Evolutionary conservation across 2,329 filamentous ascomycete genomes (phyloP).

Genomic region (Colletotrichum neosansevieriae): DNA sequence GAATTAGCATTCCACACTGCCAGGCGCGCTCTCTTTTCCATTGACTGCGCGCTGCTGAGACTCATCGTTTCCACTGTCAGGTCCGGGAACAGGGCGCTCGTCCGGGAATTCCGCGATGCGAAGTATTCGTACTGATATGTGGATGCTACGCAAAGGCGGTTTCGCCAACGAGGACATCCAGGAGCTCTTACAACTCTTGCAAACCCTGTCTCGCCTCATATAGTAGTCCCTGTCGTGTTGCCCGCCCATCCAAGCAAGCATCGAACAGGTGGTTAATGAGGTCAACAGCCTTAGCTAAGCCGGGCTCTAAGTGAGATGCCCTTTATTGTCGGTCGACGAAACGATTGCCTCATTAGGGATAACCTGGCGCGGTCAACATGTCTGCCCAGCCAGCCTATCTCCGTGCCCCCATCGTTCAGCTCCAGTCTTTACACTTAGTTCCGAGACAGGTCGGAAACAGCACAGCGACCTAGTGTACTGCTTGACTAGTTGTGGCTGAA

Average conservation of each 20-base stretch:
- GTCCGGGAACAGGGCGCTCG: slow-evolving; percentile 19
- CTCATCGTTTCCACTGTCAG: slow-evolving; percentile 10
- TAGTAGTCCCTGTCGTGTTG: not conserved
- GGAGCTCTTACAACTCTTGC: not conserved
- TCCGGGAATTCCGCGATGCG: slow-evolving; percentile 23
- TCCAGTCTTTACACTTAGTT: not conserved
- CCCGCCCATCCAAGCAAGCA: slow-evolving; percentile 14
- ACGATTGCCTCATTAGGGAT: slow-evolving; percentile 37
- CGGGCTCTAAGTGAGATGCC: slow-evolving; percentile 9
- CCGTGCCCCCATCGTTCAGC: not conserved
- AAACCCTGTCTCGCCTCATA: slow-evolving; percentile 9
- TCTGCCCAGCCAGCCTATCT: slow-evolving; percentile 13
- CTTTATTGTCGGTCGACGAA: slow-evolving; percentile 28
- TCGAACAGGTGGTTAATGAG: slow-evolving; percentile 4
- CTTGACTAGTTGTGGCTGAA: too few species aligned
- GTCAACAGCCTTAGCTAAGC: slow-evolving; percentile 27
- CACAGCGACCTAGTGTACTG: not conserved
- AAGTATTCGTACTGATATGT: slow-evolving; percentile 9
- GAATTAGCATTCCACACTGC: slow-evolving; percentile 4
- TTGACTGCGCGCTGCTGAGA: not conserved
- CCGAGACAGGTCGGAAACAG: slow-evolving; percentile 7
- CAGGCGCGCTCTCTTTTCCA: not conserved
- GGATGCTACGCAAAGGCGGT: slow-evolving; percentile 24
- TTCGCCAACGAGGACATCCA: slow-evolving; percentile 12
- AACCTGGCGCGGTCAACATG: slow-evolving; percentile 15